Conservation (phyloP, 116 monocot species). For the Dioscorea cayenensis region DNA sequence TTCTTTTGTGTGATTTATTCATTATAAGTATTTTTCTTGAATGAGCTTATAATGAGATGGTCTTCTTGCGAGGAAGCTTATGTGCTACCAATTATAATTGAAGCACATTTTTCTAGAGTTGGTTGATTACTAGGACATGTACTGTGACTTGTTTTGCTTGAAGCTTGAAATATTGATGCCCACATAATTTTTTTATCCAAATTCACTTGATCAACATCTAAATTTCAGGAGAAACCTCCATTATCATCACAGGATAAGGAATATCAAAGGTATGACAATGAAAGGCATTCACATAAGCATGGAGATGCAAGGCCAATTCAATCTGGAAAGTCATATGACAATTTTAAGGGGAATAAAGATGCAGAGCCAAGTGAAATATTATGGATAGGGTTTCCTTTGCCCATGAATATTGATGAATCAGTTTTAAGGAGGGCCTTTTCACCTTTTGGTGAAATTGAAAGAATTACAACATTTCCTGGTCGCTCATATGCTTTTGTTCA, state of each 20-base stretch:
- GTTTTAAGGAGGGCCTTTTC: constrained; percentile 67
- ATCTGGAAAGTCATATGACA: constrained; percentile 44
- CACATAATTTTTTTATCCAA: constrained; percentile 1
- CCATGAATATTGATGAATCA: constrained; percentile 62
- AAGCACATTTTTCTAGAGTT: background rate
- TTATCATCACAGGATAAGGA: constrained; percentile 36
- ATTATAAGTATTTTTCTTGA: too few relatives aligned
- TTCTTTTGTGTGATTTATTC: too few relatives aligned
- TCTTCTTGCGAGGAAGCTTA: background rate
- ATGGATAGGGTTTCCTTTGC: constrained; percentile 87
- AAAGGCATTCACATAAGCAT: constrained; percentile 25
- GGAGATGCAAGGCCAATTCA: constrained; percentile 32
- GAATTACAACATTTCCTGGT: constrained; percentile 74
- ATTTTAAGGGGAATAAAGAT: constrained; percentile 28
- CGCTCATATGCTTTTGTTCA: constrained; percentile 85
- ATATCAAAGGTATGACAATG: constrained; percentile 31
- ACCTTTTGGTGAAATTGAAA: constrained; percentile 84
- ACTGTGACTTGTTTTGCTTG: background rate
- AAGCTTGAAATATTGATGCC: background rate
- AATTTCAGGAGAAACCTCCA: constrained; percentile 65
- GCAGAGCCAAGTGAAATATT: constrained; percentile 85
- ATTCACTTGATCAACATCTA: constrained; percentile 29
- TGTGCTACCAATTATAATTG: background rate
- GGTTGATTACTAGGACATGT: background rate
- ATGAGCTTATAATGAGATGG: too few relatives aligned